Evolutionary conservation across 2,329 filamentous ascomycete genomes (phyloP).

Genomic region (Ophiostoma novo-ulmi): DNA sequence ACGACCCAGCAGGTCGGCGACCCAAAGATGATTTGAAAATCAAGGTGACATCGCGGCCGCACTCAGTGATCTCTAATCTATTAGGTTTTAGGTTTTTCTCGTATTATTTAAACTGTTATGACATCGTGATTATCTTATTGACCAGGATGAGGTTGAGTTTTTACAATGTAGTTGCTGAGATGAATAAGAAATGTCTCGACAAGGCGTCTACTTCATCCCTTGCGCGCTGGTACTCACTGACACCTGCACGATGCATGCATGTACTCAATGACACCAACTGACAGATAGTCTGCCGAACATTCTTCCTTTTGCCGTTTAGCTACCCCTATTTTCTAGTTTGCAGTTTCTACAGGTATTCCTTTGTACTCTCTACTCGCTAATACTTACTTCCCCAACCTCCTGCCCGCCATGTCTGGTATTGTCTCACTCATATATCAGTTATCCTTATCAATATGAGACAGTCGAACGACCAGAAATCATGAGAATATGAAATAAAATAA

Average conservation of each 20-base stretch:
- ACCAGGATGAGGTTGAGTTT: too few species aligned
- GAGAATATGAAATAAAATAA: not conserved
- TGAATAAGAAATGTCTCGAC: not conserved
- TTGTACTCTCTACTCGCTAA: not conserved
- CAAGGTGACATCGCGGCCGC: constrained; percentile 20
- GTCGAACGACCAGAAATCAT: not conserved
- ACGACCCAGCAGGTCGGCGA: constrained; percentile 22
- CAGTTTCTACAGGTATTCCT: not conserved
- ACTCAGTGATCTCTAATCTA: not conserved
- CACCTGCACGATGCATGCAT: constrained; percentile 11
- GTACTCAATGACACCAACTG: constrained; percentile 8
- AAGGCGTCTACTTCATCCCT: not conserved
- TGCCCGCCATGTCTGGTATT: constrained; percentile 5
- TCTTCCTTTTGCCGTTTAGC: not conserved
- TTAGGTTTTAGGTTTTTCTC: not conserved
- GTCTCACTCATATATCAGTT: constrained; percentile 12
- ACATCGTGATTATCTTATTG: too few species aligned
- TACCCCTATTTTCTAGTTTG: not conserved
- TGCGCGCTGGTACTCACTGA: not conserved
- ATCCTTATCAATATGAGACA: constrained; percentile 13
- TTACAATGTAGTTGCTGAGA: not conserved
- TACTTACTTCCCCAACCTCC: not conserved
- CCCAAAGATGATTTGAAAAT: constrained; percentile 5
- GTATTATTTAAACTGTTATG: too few species aligned
- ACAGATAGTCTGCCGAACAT: not conserved